Evolutionary conservation across 2,329 filamentous ascomycete species (phyloP).

Genomic region (Hirsutella rhossiliensis): DNA sequence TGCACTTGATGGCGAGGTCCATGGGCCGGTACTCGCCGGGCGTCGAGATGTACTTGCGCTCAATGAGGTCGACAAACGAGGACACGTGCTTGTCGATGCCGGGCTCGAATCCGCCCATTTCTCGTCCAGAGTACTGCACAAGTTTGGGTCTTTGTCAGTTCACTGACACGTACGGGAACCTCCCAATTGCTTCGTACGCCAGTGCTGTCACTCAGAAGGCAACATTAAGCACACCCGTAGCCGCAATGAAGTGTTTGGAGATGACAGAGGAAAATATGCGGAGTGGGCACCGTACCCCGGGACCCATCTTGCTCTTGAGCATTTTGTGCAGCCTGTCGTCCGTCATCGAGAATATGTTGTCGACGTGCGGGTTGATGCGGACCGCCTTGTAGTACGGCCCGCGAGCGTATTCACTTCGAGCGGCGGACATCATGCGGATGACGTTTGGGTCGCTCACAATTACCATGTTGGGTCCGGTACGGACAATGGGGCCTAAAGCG

Average conservation of each 20-base stretch:
- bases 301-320: constrained; percentile 33
- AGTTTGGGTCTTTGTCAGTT: not conserved
- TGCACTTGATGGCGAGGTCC: constrained; percentile 27
- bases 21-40: not conserved
- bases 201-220: too few relatives aligned
- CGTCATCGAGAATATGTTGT: constrained; percentile 36
- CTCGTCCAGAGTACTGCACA: constrained; percentile 34
- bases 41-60: constrained; percentile 3
- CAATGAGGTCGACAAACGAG: constrained; percentile 3
- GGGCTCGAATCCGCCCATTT: constrained; percentile 32
- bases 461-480: constrained; percentile 29
- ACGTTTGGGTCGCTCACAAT: constrained; percentile 32
- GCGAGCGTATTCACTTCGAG: constrained; percentile 20
- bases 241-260: too few relatives aligned
- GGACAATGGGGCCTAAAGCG: constrained; percentile 15
- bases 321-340: constrained; percentile 31
- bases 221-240: too few relatives aligned
- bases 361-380: constrained; percentile 33
- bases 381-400: constrained; percentile 32
- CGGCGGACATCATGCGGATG: constrained; percentile 25
- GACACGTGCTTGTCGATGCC: constrained; percentile 14
- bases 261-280: not conserved
- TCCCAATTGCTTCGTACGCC: too few relatives aligned
- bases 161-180: too few relatives aligned
- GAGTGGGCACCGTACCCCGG: constrained; percentile 19